A percentile compares a stretch with the other conserved stretches of the same genome.
Conservation (phyloP, 1,284 basidiomycete species). For the Sanghuangporus sanghuang region DNA sequence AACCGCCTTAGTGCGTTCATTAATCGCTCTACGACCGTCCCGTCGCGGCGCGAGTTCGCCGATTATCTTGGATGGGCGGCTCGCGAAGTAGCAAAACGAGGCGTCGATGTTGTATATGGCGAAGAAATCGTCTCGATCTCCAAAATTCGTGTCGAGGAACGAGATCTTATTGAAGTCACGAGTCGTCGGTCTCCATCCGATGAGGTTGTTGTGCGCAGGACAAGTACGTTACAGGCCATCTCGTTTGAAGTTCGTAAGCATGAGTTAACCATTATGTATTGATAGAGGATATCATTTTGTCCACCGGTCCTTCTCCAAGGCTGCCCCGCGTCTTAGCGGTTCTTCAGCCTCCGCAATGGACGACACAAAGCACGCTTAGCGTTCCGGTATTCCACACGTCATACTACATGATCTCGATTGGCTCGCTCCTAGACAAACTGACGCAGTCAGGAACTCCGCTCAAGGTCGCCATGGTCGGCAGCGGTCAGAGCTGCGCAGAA, state of each 20-base stretch:
- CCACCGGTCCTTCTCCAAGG: conserved; percentile 44
- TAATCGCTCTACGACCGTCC: conserved; percentile 32
- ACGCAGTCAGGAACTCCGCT: conserved; percentile 27
- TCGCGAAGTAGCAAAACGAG: conserved; percentile 36
- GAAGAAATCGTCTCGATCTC: conserved; percentile 42
- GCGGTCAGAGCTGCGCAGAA: conserved; percentile 52
- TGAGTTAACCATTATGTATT: neutral
- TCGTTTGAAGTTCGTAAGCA: neutral
- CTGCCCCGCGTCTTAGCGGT: conserved; percentile 37
- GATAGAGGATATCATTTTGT: conserved; percentile 43
- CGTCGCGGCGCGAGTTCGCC: conserved; percentile 41
- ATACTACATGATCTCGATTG: conserved; percentile 37
- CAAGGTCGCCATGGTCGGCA: conserved; percentile 48
- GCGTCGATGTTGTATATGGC: conserved; percentile 41
- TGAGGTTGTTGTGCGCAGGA: conserved; percentile 28
- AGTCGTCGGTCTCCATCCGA: conserved; percentile 34
- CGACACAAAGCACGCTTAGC: neutral
- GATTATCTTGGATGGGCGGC: conserved; percentile 57
- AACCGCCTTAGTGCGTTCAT: conserved; percentile 43
- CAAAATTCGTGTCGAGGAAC: conserved; percentile 20
- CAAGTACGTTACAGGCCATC: conserved; percentile 32
- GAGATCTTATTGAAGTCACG: conserved; percentile 35
- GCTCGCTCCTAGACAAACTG: conserved; percentile 29
- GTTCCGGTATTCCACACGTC: conserved; percentile 42
- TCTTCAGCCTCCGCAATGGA: conserved; percentile 22